Conservation (phyloP, 2,329 filamentous ascomycete species). For the Fusarium cyanostomum region DNA sequence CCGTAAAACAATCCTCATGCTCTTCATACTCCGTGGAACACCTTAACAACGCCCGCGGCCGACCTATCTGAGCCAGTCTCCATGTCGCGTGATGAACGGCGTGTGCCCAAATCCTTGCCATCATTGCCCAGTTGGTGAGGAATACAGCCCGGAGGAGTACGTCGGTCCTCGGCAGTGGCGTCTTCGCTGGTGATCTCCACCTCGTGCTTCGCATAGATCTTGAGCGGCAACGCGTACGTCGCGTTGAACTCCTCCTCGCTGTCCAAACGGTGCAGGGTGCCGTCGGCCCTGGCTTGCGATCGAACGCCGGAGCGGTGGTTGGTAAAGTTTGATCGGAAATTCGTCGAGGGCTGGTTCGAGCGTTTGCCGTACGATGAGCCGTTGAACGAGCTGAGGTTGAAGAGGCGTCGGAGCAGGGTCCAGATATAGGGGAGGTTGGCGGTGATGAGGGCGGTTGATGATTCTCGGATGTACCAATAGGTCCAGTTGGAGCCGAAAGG, state of each 20-base stretch:
- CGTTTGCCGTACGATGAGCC: constrained; percentile 44
- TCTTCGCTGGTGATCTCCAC: constrained; percentile 43
- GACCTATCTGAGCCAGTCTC: constrained; percentile 41
- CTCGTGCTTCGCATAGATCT: constrained; percentile 51
- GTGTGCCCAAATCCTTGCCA: constrained; percentile 34
- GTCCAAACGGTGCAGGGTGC: constrained; percentile 41
- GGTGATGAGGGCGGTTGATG: constrained; percentile 55
- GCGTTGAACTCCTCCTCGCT: constrained; percentile 53
- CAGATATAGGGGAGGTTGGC: constrained; percentile 54
- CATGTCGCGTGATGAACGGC: constrained; percentile 23
- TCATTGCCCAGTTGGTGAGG: constrained; percentile 23
- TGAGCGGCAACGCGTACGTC: constrained; percentile 46
- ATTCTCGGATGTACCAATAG: constrained; percentile 56
- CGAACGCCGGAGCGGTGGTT: constrained; percentile 38
- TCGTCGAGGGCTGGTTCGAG: constrained; percentile 39
- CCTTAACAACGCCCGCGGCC: constrained; percentile 41
- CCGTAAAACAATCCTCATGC: not conserved
- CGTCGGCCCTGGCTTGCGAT: constrained; percentile 36
- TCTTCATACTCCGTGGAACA: constrained; percentile 40
- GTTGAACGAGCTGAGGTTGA: constrained; percentile 49
- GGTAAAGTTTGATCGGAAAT: constrained; percentile 42
- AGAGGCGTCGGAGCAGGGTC: constrained; percentile 51
- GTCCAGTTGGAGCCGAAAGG: constrained; percentile 52
- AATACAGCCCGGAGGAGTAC: constrained; percentile 33
- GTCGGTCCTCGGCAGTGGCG: constrained; percentile 33